These are phyloP conservation scores for Papiliotrema nemorosa DNA, from an alignment of 1,284 basidiomycete species.

Conservation along the genomic window DNA sequence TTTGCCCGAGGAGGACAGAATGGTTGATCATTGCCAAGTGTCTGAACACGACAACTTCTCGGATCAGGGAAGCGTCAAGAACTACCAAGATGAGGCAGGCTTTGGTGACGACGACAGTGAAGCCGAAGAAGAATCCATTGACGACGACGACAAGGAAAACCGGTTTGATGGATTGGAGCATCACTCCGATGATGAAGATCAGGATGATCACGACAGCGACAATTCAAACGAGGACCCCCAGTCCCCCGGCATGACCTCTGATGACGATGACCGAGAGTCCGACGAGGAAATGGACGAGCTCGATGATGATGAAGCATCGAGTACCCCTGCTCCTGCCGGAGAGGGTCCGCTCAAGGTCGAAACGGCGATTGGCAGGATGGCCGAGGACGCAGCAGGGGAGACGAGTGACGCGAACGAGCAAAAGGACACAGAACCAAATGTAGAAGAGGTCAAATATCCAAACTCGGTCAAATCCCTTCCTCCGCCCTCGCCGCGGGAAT, in stretches of 20 bases:
- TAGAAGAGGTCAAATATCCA: neutral
- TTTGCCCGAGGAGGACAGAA: neutral
- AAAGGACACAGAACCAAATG: no score
- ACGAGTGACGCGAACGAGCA: neutral
- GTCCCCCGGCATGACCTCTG: no score
- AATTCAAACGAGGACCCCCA: neutral
- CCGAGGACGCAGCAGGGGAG: no score
- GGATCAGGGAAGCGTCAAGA: neutral
- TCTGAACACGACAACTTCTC: neutral
- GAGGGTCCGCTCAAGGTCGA: no score
- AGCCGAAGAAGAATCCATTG: no score
- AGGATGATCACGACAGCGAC: neutral
- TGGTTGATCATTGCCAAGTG: neutral
- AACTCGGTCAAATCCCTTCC: no score
- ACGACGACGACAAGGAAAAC: constrained; percentile 1
- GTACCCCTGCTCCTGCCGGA: no score
- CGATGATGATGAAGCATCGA: neutral
- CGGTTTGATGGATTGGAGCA: neutral
- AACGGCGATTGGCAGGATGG: no score
- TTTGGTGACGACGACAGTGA: constrained; percentile 2
- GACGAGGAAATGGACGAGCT: neutral
- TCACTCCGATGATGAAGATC: neutral
- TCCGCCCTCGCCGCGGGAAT: no score
- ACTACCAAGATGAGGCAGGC: neutral
- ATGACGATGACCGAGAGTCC: neutral